Conservation (phyloP, 306 rosid genomes). For the Myrica gale region DNA sequence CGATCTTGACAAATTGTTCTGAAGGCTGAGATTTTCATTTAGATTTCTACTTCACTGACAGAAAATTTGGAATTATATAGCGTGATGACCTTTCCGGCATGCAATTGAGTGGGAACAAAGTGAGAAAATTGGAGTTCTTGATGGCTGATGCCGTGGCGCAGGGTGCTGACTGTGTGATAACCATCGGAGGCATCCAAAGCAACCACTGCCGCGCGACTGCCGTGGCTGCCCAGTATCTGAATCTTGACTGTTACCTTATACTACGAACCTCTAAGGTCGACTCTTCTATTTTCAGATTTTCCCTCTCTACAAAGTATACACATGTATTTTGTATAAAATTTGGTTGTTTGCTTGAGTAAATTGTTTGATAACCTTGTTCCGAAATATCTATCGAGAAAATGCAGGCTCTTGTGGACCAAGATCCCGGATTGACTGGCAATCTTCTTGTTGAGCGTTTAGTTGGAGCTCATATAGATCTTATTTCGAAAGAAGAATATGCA, state of each 20-base stretch:
- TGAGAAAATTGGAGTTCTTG: constrained; percentile 83
- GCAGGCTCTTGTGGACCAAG: constrained; percentile 65
- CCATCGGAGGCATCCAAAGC: constrained; percentile 92
- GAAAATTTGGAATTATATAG: constrained; percentile 33
- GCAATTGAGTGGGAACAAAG: constrained; percentile 96
- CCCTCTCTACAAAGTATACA: background rate
- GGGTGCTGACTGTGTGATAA: constrained; percentile 78
- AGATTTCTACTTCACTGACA: constrained; percentile 7
- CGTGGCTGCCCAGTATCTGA: constrained; percentile 84
- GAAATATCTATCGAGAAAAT: constrained; percentile 2
- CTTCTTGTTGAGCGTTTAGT: constrained; percentile 86
- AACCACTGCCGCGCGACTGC: constrained; percentile 98
- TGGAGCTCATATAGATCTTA: constrained; percentile 75
- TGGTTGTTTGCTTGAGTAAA: background rate
- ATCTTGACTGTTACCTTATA: constrained; percentile 77
- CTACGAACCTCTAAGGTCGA: constrained; percentile 76
- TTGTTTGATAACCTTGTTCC: constrained; percentile 2
- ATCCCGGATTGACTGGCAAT: constrained; percentile 80
- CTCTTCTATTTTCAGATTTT: background rate
- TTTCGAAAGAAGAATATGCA: constrained; percentile 78
- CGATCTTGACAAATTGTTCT: background rate
- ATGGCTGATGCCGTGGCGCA: constrained; percentile 79
- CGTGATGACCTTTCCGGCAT: constrained; percentile 94
- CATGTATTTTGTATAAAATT: background rate
- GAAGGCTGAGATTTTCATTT: background rate